Percentiles rank a stretch among this genome's conserved stretches.
Conservation (phyloP, 345 rosid genomes). For the Nephelium lappaceum region DNA sequence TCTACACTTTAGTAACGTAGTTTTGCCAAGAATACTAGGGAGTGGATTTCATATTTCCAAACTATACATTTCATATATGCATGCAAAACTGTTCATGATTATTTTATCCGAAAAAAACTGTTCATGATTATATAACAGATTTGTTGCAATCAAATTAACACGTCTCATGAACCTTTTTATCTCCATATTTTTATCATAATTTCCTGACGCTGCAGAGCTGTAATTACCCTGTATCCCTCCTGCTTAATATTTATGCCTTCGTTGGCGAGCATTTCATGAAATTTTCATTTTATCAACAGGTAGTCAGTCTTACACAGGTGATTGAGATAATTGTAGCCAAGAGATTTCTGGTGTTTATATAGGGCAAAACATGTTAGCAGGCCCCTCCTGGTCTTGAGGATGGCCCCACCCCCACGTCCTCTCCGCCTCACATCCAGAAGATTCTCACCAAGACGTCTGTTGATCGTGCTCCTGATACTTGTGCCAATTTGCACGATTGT, state of each 20-base stretch:
- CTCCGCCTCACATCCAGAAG: conserved; percentile 38
- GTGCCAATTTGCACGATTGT: conserved; percentile 55
- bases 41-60: not conserved
- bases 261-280: not conserved
- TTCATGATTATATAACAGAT: not conserved
- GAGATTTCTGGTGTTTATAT: conserved; percentile 9
- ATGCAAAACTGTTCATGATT: too few relatives aligned
- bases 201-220: not conserved
- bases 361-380: conserved; percentile 25
- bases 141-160: not conserved
- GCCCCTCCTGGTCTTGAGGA: conserved; percentile 25
- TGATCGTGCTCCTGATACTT: conserved; percentile 44
- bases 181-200: not conserved
- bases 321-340: conserved; percentile 10
- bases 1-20: not conserved
- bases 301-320: conserved; percentile 28
- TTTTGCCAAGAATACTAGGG: not conserved
- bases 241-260: not conserved
- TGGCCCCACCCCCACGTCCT: conserved; percentile 43
- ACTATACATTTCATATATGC: not conserved
- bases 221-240: not conserved
- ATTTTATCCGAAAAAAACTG: too few relatives aligned
- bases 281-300: not conserved
- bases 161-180: not conserved
- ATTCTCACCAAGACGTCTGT: conserved; percentile 39